Conservation (phyloP, 208 protist species). For the Crithidia fasciculata region DNA sequence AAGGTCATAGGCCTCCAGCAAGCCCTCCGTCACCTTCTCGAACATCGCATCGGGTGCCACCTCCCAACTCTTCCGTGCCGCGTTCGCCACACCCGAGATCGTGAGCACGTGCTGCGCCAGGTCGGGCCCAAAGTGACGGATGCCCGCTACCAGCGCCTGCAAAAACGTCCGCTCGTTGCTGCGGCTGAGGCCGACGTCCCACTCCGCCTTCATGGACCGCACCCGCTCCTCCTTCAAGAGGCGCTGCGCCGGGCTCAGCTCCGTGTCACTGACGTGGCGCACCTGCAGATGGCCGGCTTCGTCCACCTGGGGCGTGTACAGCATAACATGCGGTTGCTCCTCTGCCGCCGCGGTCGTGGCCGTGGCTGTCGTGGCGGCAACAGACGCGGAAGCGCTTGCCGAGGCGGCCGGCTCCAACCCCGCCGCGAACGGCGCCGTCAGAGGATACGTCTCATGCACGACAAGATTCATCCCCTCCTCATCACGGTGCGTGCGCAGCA, state of each 20-base stretch:
- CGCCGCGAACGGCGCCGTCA: conserved; percentile 37
- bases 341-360: background rate
- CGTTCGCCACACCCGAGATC: conserved; percentile 38
- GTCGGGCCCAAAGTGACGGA: conserved; percentile 73
- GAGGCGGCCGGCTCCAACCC: background rate
- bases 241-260: conserved; percentile 25
- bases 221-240: conserved; percentile 26
- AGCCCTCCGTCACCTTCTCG: conserved; percentile 42
- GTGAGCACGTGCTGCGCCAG: conserved; percentile 80
- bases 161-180: conserved; percentile 52
- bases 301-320: conserved; percentile 27
- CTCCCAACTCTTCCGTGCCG: conserved; percentile 42
- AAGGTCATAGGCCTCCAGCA: conserved; percentile 65
- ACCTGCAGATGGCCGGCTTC: conserved; percentile 24
- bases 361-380: background rate
- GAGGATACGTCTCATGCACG: conserved; percentile 81
- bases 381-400: background rate
- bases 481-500: conserved; percentile 92
- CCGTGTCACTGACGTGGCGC: conserved; percentile 14
- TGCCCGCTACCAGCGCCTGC: conserved; percentile 55
- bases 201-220: conserved; percentile 44
- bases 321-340: conserved; percentile 17
- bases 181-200: conserved; percentile 51
- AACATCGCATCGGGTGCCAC: conserved; percentile 44
- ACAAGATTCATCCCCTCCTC: conserved; percentile 71